Conservation (phyloP, 2,329 filamentous ascomycete genomes). For the Penicillium sp. region DNA sequence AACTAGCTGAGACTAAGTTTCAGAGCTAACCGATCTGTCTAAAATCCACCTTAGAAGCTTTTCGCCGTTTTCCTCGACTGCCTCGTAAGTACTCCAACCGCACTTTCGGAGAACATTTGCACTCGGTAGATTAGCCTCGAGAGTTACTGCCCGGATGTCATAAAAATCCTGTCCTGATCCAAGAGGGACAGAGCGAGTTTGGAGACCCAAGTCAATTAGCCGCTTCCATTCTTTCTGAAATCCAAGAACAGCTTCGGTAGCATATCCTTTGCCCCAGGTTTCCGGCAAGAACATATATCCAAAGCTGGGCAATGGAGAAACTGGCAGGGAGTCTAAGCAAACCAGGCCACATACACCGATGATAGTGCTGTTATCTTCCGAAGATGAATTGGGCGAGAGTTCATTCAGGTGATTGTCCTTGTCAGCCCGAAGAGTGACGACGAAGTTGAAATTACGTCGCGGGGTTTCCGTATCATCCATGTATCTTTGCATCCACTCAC, state of each 20-base stretch:
- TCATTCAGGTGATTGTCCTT: neutral
- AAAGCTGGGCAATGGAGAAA: neutral
- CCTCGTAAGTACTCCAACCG: neutral
- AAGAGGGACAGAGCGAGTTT: neutral
- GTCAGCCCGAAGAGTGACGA: neutral
- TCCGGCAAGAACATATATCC: slow-evolving; percentile 2
- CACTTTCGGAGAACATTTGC: neutral
- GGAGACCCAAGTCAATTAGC: neutral
- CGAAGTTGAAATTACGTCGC: slow-evolving; percentile 3
- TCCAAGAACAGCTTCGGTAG: neutral
- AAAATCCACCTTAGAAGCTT: neutral
- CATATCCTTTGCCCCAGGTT: slow-evolving; percentile 3
- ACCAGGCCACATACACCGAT: slow-evolving; percentile 3
- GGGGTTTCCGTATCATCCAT: neutral
- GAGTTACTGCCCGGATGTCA: neutral
- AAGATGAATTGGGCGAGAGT: neutral
- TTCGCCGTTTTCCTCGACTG: neutral
- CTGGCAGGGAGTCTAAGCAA: neutral
- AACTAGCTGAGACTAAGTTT: neutral
- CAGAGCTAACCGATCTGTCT: neutral
- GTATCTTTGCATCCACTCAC: neutral
- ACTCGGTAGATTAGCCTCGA: neutral
- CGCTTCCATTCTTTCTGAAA: neutral
- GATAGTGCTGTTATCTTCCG: neutral
- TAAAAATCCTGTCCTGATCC: neutral